Evolutionary conservation across 305 asterid genomes (phyloP).

Genomic region (Fraxinus xanthoxyloides): DNA sequence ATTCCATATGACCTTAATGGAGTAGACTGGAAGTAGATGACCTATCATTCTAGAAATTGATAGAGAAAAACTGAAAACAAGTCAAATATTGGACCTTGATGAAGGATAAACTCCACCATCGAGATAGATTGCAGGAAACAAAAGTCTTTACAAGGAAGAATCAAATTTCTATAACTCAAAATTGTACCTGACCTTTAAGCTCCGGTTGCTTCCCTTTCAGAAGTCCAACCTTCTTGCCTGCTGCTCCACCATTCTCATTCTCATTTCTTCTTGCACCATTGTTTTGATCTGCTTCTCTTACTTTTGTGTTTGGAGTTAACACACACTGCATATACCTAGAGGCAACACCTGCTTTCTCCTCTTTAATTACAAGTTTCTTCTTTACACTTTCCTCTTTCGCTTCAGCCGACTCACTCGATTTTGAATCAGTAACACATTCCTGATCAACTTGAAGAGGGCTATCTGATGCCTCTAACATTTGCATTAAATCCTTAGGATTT

Average conservation of each 20-base stretch:
- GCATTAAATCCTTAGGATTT: conserved; percentile 84
- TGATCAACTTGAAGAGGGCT: conserved; percentile 28
- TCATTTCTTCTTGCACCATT: conserved; percentile 27
- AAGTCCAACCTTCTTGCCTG: conserved; percentile 31
- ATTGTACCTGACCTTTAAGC: conserved; percentile 63
- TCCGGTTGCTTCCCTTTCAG: conserved; percentile 49
- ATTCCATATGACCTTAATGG: neutral
- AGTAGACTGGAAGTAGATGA: neutral
- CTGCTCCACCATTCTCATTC: conserved; percentile 30
- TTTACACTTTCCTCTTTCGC: conserved; percentile 37
- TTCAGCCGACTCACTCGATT: conserved; percentile 19
- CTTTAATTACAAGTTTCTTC: conserved; percentile 72
- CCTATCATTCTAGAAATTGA: neutral
- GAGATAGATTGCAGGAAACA: neutral
- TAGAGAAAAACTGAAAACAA: neutral
- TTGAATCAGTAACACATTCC: conserved; percentile 22
- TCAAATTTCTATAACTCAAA: neutral
- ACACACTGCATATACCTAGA: conserved; percentile 84
- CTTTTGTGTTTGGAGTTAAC: conserved; percentile 41
- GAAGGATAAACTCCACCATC: neutral
- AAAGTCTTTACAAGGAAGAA: neutral
- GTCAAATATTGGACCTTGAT: neutral
- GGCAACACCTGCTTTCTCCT: conserved; percentile 70
- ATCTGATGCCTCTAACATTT: conserved; percentile 52
- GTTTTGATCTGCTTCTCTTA: conserved; percentile 35